Base-by-base conservation (phyloP, 2,329 filamentous ascomycete genomes). In the Cladosporium phlei region DNA sequence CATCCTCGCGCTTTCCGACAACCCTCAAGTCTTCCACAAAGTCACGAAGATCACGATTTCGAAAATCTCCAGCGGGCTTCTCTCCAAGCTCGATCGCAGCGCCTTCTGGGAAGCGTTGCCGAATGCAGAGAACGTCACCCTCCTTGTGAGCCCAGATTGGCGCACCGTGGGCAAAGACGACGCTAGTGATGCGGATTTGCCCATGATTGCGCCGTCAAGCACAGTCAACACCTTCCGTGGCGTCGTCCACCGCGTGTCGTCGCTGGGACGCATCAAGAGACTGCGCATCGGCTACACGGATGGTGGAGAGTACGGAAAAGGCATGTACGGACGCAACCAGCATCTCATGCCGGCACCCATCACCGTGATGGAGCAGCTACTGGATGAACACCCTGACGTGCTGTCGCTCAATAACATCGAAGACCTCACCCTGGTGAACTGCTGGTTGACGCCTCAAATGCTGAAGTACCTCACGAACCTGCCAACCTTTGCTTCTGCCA, bases 131-230 rank as follows among this genome's bases (percentile, higher is more conserved):
- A 73, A 73, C 24, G 68, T 86, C 3, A 78, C 74, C 1, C 58
- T 87, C 2, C 74, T 75, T 11, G 73, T 86, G 8, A 77, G 83
- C 52, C 80, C 83, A 0, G 80, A 85, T 55, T 87, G 82, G 82
- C 75, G 82, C 39, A 69, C 72, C 12, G 68, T 86, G 24, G 64
- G 66, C 27, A 79, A 78, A 53, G 66, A 76, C 17, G 69, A 74
- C 19, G 70, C 72, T 16, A 74, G 72, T 3, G 70, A 69, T 48
- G 70, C 80, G 2, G 70, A 74, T 35, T 76, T 76, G 33, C 64
- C 57, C 9, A 56, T 58, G 3, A 66, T 80, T 24, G 66, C 68
- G 17, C 82, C 83, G 1, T 70, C 75, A 0, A 61, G 68, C 3
- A 74, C 79, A 9, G 67, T 79, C 2, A 54, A 63, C 20, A 65